These are phyloP conservation scores for Sugiyamaella qingdaonensis DNA, from an alignment of 805 yeast genomes.

Conservation along the genomic window DNA sequence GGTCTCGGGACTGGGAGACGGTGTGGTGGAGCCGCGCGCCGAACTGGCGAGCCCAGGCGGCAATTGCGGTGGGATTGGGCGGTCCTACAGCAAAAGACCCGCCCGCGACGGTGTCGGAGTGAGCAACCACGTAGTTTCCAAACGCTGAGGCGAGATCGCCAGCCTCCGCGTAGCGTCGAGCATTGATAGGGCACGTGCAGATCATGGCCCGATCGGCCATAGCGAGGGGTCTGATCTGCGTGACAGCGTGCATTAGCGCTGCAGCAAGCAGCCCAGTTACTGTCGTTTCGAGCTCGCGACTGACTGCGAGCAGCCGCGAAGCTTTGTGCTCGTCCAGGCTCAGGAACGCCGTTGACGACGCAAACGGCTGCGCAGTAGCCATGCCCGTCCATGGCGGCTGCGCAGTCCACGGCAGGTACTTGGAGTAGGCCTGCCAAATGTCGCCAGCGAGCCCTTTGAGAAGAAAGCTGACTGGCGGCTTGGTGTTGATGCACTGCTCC, in stretches of 20 bases:
- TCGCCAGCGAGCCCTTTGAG: slow-evolving; percentile 1
- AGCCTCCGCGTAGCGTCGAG: slow-evolving; percentile 11
- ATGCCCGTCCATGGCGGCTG: slow-evolving; percentile 12
- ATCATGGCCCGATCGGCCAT: slow-evolving; percentile 5
- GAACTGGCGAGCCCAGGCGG: background rate
- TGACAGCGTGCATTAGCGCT: slow-evolving; percentile 8
- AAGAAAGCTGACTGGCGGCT: slow-evolving; percentile 10
- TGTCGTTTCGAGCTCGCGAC: slow-evolving; percentile 7
- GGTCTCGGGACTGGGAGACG: background rate
- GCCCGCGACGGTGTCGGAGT: slow-evolving; percentile 3
- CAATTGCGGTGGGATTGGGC: background rate
- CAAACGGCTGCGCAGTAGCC: slow-evolving; percentile 6
- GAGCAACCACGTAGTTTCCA: slow-evolving; percentile 16
- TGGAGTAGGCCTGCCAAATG: background rate
- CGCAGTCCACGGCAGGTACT: background rate
- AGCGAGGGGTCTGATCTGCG: slow-evolving; percentile 1
- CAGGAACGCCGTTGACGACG: slow-evolving; percentile 8
- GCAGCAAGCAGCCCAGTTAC: slow-evolving; percentile 15
- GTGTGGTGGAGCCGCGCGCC: background rate
- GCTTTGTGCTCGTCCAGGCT: slow-evolving; percentile 5
- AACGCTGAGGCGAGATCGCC: slow-evolving; percentile 2
- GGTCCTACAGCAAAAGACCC: background rate
- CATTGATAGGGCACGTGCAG: slow-evolving; percentile 17
- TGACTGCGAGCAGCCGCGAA: slow-evolving; percentile 1
- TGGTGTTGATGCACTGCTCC: slow-evolving; percentile 10